Base-by-base conservation (phyloP, 2,329 filamentous ascomycete species). In the Fusarium penzigii region DNA sequence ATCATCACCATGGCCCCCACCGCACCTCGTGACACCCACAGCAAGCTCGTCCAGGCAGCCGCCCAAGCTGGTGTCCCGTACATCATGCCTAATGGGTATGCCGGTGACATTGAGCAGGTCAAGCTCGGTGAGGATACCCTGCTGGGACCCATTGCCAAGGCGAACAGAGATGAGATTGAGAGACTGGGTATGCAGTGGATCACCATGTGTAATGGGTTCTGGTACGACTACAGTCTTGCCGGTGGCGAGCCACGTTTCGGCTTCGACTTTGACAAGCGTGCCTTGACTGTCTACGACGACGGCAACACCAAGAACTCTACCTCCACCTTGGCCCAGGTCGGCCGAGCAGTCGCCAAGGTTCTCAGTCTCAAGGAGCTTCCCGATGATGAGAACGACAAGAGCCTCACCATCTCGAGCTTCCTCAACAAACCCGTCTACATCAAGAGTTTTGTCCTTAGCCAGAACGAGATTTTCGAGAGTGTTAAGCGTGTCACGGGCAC, bases 381-480 rank as follows among this genome's bases (percentile, higher is more conserved):
- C 78, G 75, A 40, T 67, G 72, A 47, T 63, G 1, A 67, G n/a
- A 39, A 54, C 2, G 61, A 66, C 16, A 12, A 44, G 2, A 16
- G 74, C 67, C 40, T 68, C 5, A 55, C 60, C 2, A 62, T 76
- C 0, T 83, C 17, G 65, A 70, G 7, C 57, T 71, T 57, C 53
- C 68, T n/a, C 10, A 82, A 84, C 66, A 72, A 75, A 46, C 52
- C 57, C 3, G 59, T 85, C 6, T 81, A 76, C 56, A 50, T 85
- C n/a, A 72, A 70, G 36, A 83, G 79, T 43, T 88, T 87, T 68
- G 63, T 70, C 2, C 56, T 86, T 51, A 82, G 68, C 54, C 86
- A 89, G 64, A 75, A 74, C 25, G 85, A 89, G 8, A 87, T 89
- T 70, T 77, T 88, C 53, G 79, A 79, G 39, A 78, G 76, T 17